Base-by-base conservation (phyloP, 2,329 filamentous ascomycete species). In the Penicillium nordicum region DNA sequence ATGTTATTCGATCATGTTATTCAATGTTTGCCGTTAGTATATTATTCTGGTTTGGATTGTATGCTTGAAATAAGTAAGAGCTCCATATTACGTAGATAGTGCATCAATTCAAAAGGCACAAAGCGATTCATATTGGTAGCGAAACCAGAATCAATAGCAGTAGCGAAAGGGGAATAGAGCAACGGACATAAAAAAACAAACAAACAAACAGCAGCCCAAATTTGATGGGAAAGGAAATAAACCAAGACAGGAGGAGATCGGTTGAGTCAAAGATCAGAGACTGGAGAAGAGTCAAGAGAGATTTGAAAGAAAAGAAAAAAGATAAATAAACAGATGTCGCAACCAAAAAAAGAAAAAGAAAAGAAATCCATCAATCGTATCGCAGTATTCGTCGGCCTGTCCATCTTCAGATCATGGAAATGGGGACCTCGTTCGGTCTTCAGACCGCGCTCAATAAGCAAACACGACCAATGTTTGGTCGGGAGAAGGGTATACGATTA, bases 81-180 rank as follows among this genome's bases (percentile, higher is more conserved):
- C 9, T 50, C 25, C n/a, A 29, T 50, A 16, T 40, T 49, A 23
- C 47, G 30, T 41, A 21, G 36, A 30, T 50, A 21, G 36, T 27
- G 29, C 34, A 30, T 29, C 5, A 42, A 27, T n/a, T 27, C 16
- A 46, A 47, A 41, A 41, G 18, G n/a, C 51, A 50, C 29, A 51
- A 57, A 62, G 57, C 60, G 51, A 59, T 58, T 63, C 61, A 63
- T 64, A 62, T 59, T 56, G 55, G 44, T 56, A 61, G 53, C 48
- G 58, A 60, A 63, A 62, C 46, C 25, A 50, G 55, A 59, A 54
- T 57, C 62, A 53, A 51, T 47, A 49, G 21, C 52, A 66, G 55
- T 52, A 69, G 59, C 64, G 63, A 66, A 62, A 70, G 69, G 69
- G 69, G 68, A 72, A 71, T 72, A 68, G 61, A 70, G 65, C 65